A percentile compares a stretch with the other conserved stretches of the same genome.
Evolutionary conservation across 2,329 filamentous ascomycete genomes (phyloP).

Genomic region (Penicillium hesseltinei): DNA sequence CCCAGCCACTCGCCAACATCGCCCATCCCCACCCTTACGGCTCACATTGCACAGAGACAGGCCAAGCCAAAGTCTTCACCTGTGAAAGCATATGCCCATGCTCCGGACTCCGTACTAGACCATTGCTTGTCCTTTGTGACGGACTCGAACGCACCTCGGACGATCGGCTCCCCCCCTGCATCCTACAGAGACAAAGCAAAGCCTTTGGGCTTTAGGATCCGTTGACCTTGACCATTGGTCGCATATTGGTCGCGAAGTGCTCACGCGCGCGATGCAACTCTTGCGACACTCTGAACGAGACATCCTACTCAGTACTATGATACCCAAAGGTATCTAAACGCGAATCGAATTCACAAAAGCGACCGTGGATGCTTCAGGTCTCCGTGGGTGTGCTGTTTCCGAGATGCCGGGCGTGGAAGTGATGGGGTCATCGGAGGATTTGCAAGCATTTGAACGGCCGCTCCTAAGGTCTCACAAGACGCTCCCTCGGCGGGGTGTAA

Average conservation of each 20-base stretch:
- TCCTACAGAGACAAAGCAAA: conserved; percentile 12
- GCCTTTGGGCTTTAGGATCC: conserved; percentile 1
- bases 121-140: background rate
- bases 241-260: conserved; percentile 6
- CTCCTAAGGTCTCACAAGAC: conserved; percentile 43
- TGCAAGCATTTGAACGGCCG: conserved; percentile 28
- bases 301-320: conserved; percentile 7
- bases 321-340: background rate
- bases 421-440: conserved; percentile 28
- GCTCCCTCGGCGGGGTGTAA: conserved; percentile 38
- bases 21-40: conserved; percentile 4
- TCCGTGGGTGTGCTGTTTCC: conserved; percentile 2
- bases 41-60: conserved; percentile 5
- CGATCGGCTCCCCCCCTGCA: conserved; percentile 17
- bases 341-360: background rate
- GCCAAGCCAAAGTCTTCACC: background rate
- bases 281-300: conserved; percentile 4
- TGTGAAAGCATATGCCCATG: background rate
- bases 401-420: conserved; percentile 34
- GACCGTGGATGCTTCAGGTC: conserved; percentile 4
- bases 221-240: conserved; percentile 9
- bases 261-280: conserved; percentile 16
- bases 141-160: conserved; percentile 1
- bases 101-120: background rate
- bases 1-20: conserved; percentile 9